A percentile compares a stretch with the other conserved stretches of the same genome.
Evolutionary conservation across 768 basidiomycete genomes (phyloP).

Genomic region (Naganishia vishniacii): DNA sequence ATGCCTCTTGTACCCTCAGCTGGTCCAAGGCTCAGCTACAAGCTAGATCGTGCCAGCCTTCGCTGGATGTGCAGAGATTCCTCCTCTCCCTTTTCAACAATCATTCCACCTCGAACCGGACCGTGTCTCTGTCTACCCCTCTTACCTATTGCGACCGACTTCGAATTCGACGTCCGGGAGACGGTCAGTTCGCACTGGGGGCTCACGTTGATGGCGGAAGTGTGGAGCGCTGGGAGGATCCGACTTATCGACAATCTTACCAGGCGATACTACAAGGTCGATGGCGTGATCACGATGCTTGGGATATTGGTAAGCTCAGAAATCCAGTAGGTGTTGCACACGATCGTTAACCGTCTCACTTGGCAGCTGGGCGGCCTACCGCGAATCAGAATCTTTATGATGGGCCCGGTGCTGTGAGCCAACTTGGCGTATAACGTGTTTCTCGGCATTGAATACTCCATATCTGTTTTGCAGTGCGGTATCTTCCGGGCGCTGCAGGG

Average conservation of each 20-base stretch:
- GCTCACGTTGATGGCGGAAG: constrained; percentile 66
- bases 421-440: too few relatives aligned
- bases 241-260: constrained; percentile 44
- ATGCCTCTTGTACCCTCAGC: constrained; percentile 29
- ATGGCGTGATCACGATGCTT: constrained; percentile 22
- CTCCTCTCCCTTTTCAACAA: constrained; percentile 22
- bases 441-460: too few relatives aligned
- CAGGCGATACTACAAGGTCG: constrained; percentile 56
- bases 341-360: not conserved
- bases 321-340: not conserved
- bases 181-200: constrained; percentile 62
- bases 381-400: constrained; percentile 64
- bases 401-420: constrained; percentile 37
- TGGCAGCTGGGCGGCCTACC: constrained; percentile 22
- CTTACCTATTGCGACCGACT: constrained; percentile 74
- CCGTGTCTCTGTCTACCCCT: constrained; percentile 53
- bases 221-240: constrained; percentile 58
- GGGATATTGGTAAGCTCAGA: constrained; percentile 21
- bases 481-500: constrained; percentile 49
- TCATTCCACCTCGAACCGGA: not conserved
- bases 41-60: constrained; percentile 63
- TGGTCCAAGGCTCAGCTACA: constrained; percentile 60
- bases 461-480: constrained; percentile 32
- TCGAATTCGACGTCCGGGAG: constrained; percentile 67
- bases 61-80: constrained; percentile 57